These are phyloP conservation scores for Pterulicium gracile DNA, from an alignment of 1,284 basidiomycete genomes.

Conservation along the genomic window DNA sequence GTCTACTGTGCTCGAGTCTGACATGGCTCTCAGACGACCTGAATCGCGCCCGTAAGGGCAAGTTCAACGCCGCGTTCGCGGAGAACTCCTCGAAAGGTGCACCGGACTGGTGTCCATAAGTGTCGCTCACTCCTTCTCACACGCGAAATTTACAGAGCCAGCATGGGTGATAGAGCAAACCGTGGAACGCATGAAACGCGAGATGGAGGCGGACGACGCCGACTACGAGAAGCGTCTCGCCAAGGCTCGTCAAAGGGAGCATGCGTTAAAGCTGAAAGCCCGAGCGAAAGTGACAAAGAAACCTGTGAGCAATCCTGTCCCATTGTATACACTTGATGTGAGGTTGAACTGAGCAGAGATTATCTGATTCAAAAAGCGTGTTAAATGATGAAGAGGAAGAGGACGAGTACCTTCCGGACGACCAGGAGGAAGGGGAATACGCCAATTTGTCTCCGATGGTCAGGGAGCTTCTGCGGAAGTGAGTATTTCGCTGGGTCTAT, in stretches of 20 bases:
- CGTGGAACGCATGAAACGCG: slow-evolving; percentile 46
- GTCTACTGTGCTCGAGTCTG: slow-evolving; percentile 68
- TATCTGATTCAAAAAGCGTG: too few relatives aligned
- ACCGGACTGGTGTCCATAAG: slow-evolving; percentile 3
- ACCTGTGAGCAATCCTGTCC: slow-evolving; percentile 26
- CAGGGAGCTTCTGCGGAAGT: slow-evolving; percentile 75
- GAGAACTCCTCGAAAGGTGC: slow-evolving; percentile 24
- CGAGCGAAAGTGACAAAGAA: slow-evolving; percentile 49
- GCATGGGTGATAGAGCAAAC: slow-evolving; percentile 81
- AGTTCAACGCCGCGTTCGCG: slow-evolving; percentile 29
- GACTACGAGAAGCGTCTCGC: slow-evolving; percentile 53
- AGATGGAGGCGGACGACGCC: slow-evolving; percentile 55
- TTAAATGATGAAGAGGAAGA: slow-evolving; percentile 34
- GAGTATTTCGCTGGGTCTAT: slow-evolving; percentile 15
- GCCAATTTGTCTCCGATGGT: slow-evolving; percentile 70
- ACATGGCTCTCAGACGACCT: slow-evolving; percentile 73
- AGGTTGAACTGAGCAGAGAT: too few relatives aligned
- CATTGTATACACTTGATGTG: too few relatives aligned
- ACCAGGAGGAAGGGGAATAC: slow-evolving; percentile 20
- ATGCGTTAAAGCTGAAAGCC: slow-evolving; percentile 41
- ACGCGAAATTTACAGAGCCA: slow-evolving; percentile 31
- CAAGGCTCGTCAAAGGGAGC: slow-evolving; percentile 53
- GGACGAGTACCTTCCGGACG: slow-evolving; percentile 55
- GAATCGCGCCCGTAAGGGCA: slow-evolving; percentile 53
- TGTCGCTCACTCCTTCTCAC: too few relatives aligned